Evolutionary conservation across 2,329 filamentous ascomycete genomes (phyloP).

Genomic region (Rachicladosporium sp.): DNA sequence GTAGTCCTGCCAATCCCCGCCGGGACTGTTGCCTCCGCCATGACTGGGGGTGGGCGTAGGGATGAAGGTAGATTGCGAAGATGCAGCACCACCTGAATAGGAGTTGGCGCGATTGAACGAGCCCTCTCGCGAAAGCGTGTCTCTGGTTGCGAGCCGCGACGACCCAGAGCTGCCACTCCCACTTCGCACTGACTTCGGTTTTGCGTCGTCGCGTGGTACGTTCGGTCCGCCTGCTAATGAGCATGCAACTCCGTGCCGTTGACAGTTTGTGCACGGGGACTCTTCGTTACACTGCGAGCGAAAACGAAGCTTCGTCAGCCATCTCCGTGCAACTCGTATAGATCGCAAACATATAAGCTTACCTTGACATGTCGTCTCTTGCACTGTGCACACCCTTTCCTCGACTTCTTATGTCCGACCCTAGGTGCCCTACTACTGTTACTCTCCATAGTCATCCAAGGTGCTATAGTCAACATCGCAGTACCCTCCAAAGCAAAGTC

Average conservation of each 20-base stretch:
- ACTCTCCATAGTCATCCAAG: slow-evolving; percentile 7
- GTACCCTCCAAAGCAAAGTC: background rate
- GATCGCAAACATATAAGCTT: background rate
- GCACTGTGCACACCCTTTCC: slow-evolving; percentile 21
- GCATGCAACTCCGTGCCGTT: slow-evolving; percentile 19
- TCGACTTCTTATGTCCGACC: slow-evolving; percentile 18
- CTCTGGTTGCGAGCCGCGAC: background rate
- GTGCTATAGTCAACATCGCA: slow-evolving; percentile 4
- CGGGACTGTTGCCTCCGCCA: background rate
- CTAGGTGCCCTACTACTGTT: slow-evolving; percentile 17
- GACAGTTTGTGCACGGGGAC: slow-evolving; percentile 20
- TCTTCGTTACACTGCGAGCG: slow-evolving; percentile 19
- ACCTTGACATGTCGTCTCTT: slow-evolving; percentile 22
- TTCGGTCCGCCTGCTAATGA: slow-evolving; percentile 20
- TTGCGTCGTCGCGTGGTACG: slow-evolving; percentile 18
- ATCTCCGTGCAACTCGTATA: background rate
- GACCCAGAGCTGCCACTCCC: background rate
- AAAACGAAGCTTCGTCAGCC: slow-evolving; percentile 4
- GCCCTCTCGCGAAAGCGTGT: too few species aligned
- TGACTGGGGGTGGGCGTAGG: background rate
- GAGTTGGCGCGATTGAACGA: too few species aligned
- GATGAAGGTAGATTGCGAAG: background rate
- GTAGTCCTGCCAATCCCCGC: slow-evolving; percentile 2
- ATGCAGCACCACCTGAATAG: too few species aligned
- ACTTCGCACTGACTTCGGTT: slow-evolving; percentile 5